These are phyloP conservation scores for Penicillium sp. DNA, from an alignment of 2,329 filamentous ascomycete genomes.

Conservation along the genomic window DNA sequence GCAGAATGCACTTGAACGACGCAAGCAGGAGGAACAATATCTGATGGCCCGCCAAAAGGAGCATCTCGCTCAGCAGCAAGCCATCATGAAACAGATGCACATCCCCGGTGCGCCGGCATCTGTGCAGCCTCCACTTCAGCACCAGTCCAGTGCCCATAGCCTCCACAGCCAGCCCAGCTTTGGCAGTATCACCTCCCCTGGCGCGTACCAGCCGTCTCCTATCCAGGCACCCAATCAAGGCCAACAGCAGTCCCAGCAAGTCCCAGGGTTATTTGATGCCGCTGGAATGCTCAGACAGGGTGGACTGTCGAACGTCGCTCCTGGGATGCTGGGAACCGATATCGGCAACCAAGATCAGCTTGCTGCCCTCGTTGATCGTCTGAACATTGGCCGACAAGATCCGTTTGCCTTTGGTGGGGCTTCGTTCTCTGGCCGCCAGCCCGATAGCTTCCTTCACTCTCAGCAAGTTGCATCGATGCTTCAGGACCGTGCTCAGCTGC, in stretches of 20 bases:
- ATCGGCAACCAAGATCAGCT: slow-evolving; percentile 67
- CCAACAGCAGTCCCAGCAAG: slow-evolving; percentile 50
- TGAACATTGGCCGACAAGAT: slow-evolving; percentile 55
- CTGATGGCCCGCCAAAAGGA: slow-evolving; percentile 95
- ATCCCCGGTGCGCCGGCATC: slow-evolving; percentile 53
- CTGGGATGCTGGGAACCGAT: slow-evolving; percentile 44
- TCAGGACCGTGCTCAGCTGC: slow-evolving; percentile 56
- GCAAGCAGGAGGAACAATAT: slow-evolving; percentile 98
- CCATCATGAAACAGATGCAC: slow-evolving; percentile 68
- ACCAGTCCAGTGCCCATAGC: slow-evolving; percentile 92
- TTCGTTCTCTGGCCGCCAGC: slow-evolving; percentile 45
- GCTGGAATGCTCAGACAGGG: slow-evolving; percentile 43
- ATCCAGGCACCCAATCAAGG: slow-evolving; percentile 57
- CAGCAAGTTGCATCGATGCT: slow-evolving; percentile 59
- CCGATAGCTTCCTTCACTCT: slow-evolving; percentile 46
- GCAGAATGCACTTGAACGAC: slow-evolving; percentile 91
- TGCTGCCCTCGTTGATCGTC: slow-evolving; percentile 59
- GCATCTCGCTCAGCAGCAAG: slow-evolving; percentile 80
- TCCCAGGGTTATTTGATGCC: slow-evolving; percentile 66
- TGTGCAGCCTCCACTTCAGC: slow-evolving; percentile 67
- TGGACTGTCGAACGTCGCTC: slow-evolving; percentile 33
- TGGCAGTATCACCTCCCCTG: slow-evolving; percentile 86
- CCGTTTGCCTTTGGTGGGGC: slow-evolving; percentile 48
- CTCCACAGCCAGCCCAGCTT: slow-evolving; percentile 96
- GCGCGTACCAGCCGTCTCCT: slow-evolving; percentile 60